Evolutionary conservation across 2,329 filamentous ascomycete genomes (phyloP).

Genomic region (Bipolaris sorokiniana): DNA sequence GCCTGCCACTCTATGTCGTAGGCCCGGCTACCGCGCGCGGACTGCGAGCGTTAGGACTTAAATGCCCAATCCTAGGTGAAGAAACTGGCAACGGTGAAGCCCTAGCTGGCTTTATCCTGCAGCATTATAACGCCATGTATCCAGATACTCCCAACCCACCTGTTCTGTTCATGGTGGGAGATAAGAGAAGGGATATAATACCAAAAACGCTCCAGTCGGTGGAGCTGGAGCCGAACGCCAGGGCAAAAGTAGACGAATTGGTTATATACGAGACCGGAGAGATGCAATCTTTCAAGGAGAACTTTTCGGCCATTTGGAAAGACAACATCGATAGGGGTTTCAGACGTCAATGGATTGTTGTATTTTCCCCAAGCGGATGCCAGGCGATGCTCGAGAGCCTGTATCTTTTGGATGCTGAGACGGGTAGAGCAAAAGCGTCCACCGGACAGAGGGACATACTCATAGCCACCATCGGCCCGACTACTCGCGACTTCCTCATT

Average conservation of each 20-base stretch:
- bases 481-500: slow-evolving; percentile 77
- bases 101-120: slow-evolving; percentile 77
- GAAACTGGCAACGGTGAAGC: slow-evolving; percentile 85
- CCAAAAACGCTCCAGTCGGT: slow-evolving; percentile 75
- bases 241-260: slow-evolving; percentile 75
- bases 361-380: slow-evolving; percentile 70
- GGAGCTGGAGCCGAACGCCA: slow-evolving; percentile 54
- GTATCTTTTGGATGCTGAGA: slow-evolving; percentile 52
- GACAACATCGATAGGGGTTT: slow-evolving; percentile 50
- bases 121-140: slow-evolving; percentile 68
- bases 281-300: slow-evolving; percentile 74
- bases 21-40: slow-evolving; percentile 81
- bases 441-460: slow-evolving; percentile 57
- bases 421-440: slow-evolving; percentile 42
- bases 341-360: slow-evolving; percentile 71
- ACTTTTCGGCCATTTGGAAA: slow-evolving; percentile 64
- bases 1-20: slow-evolving; percentile 75
- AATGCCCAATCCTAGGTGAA: slow-evolving; percentile 72
- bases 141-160: slow-evolving; percentile 58
- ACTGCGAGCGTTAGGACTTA: slow-evolving; percentile 60
- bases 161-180: slow-evolving; percentile 86
- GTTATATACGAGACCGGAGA: slow-evolving; percentile 87
- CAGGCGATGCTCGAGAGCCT: slow-evolving; percentile 64
- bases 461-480: slow-evolving; percentile 91
- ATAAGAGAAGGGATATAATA: slow-evolving; percentile 88